A percentile compares a stretch with the other conserved stretches of the same genome.
These are phyloP conservation scores for Aspergillus nidulans DNA, from an alignment of 495 filamentous ascomycete species.

Conservation along the genomic window DNA sequence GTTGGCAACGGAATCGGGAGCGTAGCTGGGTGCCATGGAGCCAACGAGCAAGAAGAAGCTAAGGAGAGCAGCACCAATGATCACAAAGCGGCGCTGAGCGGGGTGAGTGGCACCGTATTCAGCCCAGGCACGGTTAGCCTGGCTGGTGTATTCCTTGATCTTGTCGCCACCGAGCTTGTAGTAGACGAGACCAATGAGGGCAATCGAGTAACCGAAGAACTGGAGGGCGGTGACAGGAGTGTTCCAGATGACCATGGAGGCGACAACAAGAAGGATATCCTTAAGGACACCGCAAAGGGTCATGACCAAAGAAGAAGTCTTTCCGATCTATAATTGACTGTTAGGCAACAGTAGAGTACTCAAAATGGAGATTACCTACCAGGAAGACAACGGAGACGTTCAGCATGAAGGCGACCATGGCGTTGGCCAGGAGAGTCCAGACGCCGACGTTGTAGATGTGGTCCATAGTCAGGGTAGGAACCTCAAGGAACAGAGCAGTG, in stretches of 20 bases:
- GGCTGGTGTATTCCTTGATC: conserved; percentile 70
- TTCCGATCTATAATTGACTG: conserved; percentile 68
- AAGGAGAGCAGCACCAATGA: conserved; percentile 58
- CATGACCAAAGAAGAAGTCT: conserved; percentile 92
- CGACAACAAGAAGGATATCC: conserved; percentile 89
- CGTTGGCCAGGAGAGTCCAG: conserved; percentile 72
- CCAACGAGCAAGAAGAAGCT: conserved; percentile 67
- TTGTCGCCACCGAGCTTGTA: conserved; percentile 92
- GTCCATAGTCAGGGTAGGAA: conserved; percentile 63
- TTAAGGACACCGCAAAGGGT: conserved; percentile 98
- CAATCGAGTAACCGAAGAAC: conserved; percentile 92
- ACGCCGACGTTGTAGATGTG: conserved; percentile 75
- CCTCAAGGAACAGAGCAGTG: conserved; percentile 74
- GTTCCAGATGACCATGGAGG: conserved; percentile 86
- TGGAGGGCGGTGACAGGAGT: conserved; percentile 78
- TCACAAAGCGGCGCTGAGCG: conserved; percentile 66
- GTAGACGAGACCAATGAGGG: conserved; percentile 86
- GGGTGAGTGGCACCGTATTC: conserved; percentile 78
- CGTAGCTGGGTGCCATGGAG: conserved; percentile 50
- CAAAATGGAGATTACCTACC: conserved; percentile 50
- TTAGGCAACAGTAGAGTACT: neutral
- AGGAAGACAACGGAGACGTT: conserved; percentile 94
- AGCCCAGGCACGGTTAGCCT: conserved; percentile 69
- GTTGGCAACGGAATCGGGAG: conserved; percentile 33
- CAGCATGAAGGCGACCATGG: conserved; percentile 75